These are phyloP conservation scores for Bruguiera parviflora DNA, from an alignment of 345 rosid genomes.

Conservation along the genomic window DNA sequence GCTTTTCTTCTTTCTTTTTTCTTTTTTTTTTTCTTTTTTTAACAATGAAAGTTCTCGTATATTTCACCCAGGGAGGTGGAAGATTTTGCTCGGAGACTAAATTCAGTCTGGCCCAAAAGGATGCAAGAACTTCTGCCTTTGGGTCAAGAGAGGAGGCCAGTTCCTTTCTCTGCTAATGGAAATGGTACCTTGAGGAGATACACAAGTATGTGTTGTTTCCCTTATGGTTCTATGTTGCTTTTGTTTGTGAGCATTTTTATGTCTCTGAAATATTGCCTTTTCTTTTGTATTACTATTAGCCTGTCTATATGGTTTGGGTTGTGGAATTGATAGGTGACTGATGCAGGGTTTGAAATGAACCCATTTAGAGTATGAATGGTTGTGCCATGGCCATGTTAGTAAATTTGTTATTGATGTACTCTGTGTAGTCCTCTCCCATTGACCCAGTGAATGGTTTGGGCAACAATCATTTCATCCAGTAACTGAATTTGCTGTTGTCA, in stretches of 20 bases:
- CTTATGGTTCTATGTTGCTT: background rate
- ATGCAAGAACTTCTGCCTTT: slow-evolving; percentile 27
- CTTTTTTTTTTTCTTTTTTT: background rate
- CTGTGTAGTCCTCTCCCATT: too few species aligned
- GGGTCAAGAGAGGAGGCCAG: slow-evolving; percentile 20
- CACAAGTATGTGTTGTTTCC: slow-evolving; percentile 22
- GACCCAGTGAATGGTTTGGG: too few species aligned
- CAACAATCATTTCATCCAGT: too few species aligned
- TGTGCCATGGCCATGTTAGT: too few species aligned
- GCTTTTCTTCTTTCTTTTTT: too few species aligned
- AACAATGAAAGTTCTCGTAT: background rate
- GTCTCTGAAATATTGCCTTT: background rate
- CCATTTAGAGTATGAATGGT: too few species aligned
- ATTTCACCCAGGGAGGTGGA: slow-evolving; percentile 25
- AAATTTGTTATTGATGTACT: too few species aligned
- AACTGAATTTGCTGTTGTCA: too few species aligned
- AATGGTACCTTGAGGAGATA: slow-evolving; percentile 18
- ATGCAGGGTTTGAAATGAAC: too few species aligned
- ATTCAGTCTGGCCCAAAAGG: slow-evolving; percentile 33
- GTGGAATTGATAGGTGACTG: background rate
- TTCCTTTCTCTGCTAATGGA: slow-evolving; percentile 14
- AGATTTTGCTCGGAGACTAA: slow-evolving; percentile 33
- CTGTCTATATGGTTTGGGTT: background rate
- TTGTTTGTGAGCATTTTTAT: background rate
- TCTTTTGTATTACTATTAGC: background rate